Conservation (phyloP, 2,329 filamentous ascomycete species). For the Tolypocladium capitatum region DNA sequence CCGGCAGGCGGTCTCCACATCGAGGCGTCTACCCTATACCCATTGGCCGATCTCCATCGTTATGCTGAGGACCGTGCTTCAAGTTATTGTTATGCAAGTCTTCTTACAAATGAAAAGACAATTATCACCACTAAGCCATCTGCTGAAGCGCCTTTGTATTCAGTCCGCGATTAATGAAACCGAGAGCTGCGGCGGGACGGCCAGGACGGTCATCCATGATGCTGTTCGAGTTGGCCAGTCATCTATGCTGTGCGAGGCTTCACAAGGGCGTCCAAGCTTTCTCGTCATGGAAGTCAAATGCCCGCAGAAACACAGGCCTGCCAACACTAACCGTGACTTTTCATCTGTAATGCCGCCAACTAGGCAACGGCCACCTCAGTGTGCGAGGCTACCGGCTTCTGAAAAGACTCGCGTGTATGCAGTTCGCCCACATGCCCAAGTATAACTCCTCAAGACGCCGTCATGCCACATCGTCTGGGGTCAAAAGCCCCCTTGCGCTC, state of each 20-base stretch:
- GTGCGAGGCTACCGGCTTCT: not conserved
- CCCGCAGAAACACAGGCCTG: not conserved
- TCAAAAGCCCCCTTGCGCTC: conserved; percentile 3
- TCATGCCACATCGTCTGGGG: conserved; percentile 11
- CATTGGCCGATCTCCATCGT: not conserved
- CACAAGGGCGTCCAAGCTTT: not conserved
- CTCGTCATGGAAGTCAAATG: no score
- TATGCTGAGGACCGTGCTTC: not conserved
- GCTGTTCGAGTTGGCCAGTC: not conserved
- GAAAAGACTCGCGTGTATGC: conserved; percentile 5
- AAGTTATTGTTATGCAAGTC: not conserved
- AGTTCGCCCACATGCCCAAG: conserved; percentile 9
- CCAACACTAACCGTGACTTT: not conserved
- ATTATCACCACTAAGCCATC: no score
- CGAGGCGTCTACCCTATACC: not conserved
- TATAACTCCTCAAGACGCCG: conserved; percentile 18
- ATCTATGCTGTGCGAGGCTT: not conserved
- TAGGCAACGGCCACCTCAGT: conserved; percentile 1
- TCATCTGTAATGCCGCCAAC: not conserved
- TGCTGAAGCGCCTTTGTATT: no score
- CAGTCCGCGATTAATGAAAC: not conserved
- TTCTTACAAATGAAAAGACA: not conserved
- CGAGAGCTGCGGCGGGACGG: no score
- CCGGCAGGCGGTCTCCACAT: not conserved
- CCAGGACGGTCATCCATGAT: no score